Base-by-base conservation (phyloP, 2,329 filamentous ascomycete genomes). In the Dendryphion nanum region DNA sequence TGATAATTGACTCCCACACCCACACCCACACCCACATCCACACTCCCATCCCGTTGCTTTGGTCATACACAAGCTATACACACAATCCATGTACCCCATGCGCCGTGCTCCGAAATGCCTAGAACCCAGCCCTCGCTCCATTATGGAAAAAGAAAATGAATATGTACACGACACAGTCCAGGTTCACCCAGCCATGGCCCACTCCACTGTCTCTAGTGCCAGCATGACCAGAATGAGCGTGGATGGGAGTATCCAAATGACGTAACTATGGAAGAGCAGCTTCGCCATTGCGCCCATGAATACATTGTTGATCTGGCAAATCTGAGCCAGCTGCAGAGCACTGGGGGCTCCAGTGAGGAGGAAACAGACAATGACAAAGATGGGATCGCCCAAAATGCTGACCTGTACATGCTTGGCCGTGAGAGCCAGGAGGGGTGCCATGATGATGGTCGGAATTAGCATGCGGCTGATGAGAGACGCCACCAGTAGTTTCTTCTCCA, bases 311-410 rank as follows among this genome's bases (percentile, higher is more conserved):
- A 97, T 86, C 75, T 97, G 93, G 70, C 93, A 98, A 44, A 98
- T 98, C 70, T 98, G 93, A 5, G 93, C 91, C 59, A 98, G 73
- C 69, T 98, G 93, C 48, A 98, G 75, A 18, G 93, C 93, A 47
- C 86, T 94, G 5, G 93, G 93, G 3, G 93, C 93, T 23, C 93
- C 93, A 0, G 89, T 91, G 50, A 98, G 85, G 48, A 98, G 75
- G 77, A 97, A 98, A 70, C 90, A 96, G 23, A 98, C 93, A 51
- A 98, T 88, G 51, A 98, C 83, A 66, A 98, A 98, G 56, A 98
- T 98, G 7, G 93, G 93, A 61, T 98, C 93, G 62, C 94, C 93
- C 21, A 98, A 74, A 53, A 98, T 97, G 72, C 87, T 94, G 58
- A 98, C 78, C 3, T 89, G 89, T 18, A 95, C 79, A 59, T 84